Evolutionary conservation across 169 alveolate species (phyloP), one percentile per base, ranked within the genome.

Genomic region (Besnoitia besnoiti): DNA sequence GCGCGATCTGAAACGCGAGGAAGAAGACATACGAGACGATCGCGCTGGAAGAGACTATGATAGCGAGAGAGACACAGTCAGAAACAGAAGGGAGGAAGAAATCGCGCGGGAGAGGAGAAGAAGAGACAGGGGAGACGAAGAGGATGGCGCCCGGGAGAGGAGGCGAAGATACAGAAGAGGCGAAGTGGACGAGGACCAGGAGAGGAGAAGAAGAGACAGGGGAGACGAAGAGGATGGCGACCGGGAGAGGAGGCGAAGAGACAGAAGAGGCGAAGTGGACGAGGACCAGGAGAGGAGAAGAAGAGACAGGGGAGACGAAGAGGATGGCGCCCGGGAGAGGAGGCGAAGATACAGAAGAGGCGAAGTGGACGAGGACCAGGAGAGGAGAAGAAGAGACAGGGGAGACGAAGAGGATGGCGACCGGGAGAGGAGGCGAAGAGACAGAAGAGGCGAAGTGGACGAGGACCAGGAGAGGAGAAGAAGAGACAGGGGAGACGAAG

Each of bases 391-490:
- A 79, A 37, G 51, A 44, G 39, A 27, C 37, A 79, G 87, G 59
- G n/a, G 59, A 24, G 62, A 44, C 21, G 82, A 19, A 19, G n/a
- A 42, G 21, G 46, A 76, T 35, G 85, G 35, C 10, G 35, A 27
- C 87, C 19, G 33, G 39, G 33, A 1, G 39, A 16, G 87, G 39
- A 44, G 73, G 61, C 61, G 33, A 49, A 50, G 37, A 40, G 51
- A 24, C 42, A 12, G 21, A 46, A 87, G 67, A 37, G 59, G 92
- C 84, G 50, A 61, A 33, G 37, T 37, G 47, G 92, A 51, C 42
- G 77, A 75, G 77, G 59, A 55, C n/a, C 59, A 77, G n/a, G 59
- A 77, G 33, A 21, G 85, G 7, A 14, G 85, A 40, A 21, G 47
- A 30, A 77, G 46, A 8, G 55, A 33, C 7, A n/a, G 8, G 55